These are phyloP conservation scores for Gonium pectorale DNA, from an alignment of 139 green algal species.

Conservation along the genomic window DNA sequence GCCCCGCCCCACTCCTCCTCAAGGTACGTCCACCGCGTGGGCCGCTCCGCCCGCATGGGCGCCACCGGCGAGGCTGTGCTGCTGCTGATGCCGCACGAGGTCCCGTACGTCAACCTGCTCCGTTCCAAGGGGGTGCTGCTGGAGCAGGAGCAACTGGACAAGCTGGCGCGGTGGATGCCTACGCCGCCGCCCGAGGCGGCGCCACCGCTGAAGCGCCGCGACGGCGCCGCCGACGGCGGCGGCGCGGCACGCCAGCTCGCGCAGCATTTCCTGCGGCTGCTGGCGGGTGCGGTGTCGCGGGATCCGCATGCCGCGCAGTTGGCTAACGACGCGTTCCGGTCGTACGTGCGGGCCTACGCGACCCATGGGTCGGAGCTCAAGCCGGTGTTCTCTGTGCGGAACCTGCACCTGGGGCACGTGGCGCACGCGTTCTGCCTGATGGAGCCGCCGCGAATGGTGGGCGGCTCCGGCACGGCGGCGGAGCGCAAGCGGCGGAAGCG, in stretches of 20 bases:
- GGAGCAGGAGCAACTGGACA: conserved; percentile 26
- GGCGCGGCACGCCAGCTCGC: conserved; percentile 28
- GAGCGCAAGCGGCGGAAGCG: conserved; percentile 70
- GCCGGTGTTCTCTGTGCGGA: conserved; percentile 78
- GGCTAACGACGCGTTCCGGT: conserved; percentile 83
- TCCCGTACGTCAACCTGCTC: conserved; percentile 85
- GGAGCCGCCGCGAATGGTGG: conserved; percentile 70
- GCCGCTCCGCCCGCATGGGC: conserved; percentile 91
- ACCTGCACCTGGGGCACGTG: conserved; percentile 95
- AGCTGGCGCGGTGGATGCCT: conserved; percentile 36
- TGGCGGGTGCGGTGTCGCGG: background rate
- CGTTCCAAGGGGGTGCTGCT: conserved; percentile 61
- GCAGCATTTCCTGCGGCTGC: conserved; percentile 4
- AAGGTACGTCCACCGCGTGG: conserved; percentile 88
- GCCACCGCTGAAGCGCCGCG: background rate
- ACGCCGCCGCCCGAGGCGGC: background rate
- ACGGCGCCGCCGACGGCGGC: conserved; percentile 4
- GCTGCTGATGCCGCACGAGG: conserved; percentile 89
- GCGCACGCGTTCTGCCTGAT: conserved; percentile 88
- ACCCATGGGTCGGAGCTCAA: conserved; percentile 71
- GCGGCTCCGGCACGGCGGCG: conserved; percentile 50
- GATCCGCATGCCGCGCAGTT: conserved; percentile 25
- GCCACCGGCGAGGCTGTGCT: conserved; percentile 84
- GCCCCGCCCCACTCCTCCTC: background rate
- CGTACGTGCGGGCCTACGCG: conserved; percentile 88